phyloP scores from a whole-genome alignment of 345 rosid species.

The Populus nigra region DNA sequence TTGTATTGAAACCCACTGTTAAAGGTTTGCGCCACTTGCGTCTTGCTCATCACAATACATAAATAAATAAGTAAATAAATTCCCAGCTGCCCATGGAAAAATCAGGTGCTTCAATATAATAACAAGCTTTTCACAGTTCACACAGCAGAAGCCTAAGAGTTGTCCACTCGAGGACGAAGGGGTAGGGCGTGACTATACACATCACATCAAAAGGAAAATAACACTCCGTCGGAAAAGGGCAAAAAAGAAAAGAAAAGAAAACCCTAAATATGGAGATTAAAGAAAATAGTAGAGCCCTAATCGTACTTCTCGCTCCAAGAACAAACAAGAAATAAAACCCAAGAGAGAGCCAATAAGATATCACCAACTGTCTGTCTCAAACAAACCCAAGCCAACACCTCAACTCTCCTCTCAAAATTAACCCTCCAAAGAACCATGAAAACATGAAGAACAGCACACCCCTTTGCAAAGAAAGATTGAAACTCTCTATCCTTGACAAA shows the following conservation, averaged over 20 bases:
- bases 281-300: slow-evolving; percentile 18
- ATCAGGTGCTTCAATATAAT: not conserved
- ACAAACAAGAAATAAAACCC: slow-evolving; percentile 79
- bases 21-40: not conserved
- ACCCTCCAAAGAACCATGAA: slow-evolving; percentile 77
- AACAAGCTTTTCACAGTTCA: not conserved
- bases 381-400: slow-evolving; percentile 68
- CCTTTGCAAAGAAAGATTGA: slow-evolving; percentile 78
- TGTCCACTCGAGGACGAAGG: not conserved
- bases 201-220: not conserved
- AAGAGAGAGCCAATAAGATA: slow-evolving; percentile 63
- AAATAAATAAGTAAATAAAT: not conserved
- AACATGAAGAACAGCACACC: slow-evolving; percentile 68
- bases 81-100: not conserved
- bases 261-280: too few species aligned
- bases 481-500: slow-evolving; percentile 76
- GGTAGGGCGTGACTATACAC: not conserved
- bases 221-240: not conserved
- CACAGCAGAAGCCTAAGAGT: too few species aligned
- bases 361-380: slow-evolving; percentile 70
- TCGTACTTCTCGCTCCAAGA: slow-evolving; percentile 96
- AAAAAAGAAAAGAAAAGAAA: not conserved
- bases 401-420: slow-evolving; percentile 60
- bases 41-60: not conserved
- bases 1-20: not conserved